Evolutionary conservation across 192 early-diverging fungal species (phyloP), one percentile per base, ranked within the genome.

Genomic region (Rhizophagus sp.): DNA sequence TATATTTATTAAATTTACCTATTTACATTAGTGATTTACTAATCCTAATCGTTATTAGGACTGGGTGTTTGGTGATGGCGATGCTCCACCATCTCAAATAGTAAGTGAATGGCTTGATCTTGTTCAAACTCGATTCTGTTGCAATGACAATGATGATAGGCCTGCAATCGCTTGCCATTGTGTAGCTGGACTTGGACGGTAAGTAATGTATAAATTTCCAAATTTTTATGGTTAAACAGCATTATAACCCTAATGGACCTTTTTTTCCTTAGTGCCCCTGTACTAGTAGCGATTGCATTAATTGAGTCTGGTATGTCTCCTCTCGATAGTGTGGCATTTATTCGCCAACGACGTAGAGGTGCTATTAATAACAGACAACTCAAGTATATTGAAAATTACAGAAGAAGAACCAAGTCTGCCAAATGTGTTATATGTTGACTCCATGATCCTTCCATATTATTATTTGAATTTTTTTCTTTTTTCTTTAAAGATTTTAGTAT

Each of bases 321-420:
- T 1, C 73, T 95, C 70, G 93, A 95, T 76, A 89, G 92, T 27
- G 87, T 96, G 34, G 91, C 93, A 62, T 91, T 87, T 66, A 92
- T 96, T 33, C 90, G 94, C 33, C 84, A 87, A 67, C 89, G 92
- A 62, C 90, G 95, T 25, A 88, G 92, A 62, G 95, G 95, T 1
- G 93, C 93, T 2, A 92, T 96, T 83, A 95, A 95, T 82, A 94
- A 90, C 82, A 85, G 85, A 24, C 95, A 96, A 81, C 91, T 96
- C 69, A 85, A 88, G 85, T 84, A 88, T 81, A 64, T 94, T 85
- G 86, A 87, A 33, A 80, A 78, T 57, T 87, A 87, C 66, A 87
- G 85, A 66, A 81, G 83, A 12, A 73, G 83, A 27, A 49, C 75
- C 9, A 76, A 76, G n/a, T 44, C 70, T 9, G 33, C 39, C n/a